Percentiles rank a stretch among this genome's conserved stretches.
Evolutionary conservation across 164 flowering plant species (phyloP).

Genomic region (Taxillus chinensis): DNA sequence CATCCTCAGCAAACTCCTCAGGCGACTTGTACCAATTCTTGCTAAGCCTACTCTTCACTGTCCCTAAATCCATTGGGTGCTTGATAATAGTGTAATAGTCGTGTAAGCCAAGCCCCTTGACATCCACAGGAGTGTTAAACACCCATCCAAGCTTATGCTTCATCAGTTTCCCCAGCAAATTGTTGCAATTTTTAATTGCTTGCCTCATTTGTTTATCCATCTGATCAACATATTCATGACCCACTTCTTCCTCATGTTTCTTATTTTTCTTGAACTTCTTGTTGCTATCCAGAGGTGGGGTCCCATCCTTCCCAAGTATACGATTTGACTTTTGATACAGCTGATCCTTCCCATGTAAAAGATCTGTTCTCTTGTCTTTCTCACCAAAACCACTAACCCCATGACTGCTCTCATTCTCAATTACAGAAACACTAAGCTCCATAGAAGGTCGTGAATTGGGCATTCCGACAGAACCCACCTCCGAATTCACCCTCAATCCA

Average conservation of each 20-base stretch:
- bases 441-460: background rate
- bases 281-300: slow-evolving; percentile 40
- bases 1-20: slow-evolving; percentile 76
- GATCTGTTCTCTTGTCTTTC: slow-evolving; percentile 31
- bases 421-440: background rate
- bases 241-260: slow-evolving; percentile 12
- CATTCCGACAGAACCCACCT: slow-evolving; percentile 12
- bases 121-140: slow-evolving; percentile 69
- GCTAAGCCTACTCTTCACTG: slow-evolving; percentile 47
- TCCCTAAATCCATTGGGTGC: slow-evolving; percentile 88
- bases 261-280: slow-evolving; percentile 26
- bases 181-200: slow-evolving; percentile 35
- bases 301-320: slow-evolving; percentile 24
- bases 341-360: slow-evolving; percentile 16
- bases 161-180: slow-evolving; percentile 50
- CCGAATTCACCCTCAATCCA: slow-evolving; percentile 17
- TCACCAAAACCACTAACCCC: slow-evolving; percentile 20
- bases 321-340: slow-evolving; percentile 24
- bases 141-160: slow-evolving; percentile 79
- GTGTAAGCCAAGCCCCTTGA: slow-evolving; percentile 42
- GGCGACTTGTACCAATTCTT: slow-evolving; percentile 62
- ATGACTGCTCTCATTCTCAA: slow-evolving; percentile 30
- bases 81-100: slow-evolving; percentile 61
- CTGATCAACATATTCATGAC: slow-evolving; percentile 10
- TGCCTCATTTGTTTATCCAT: slow-evolving; percentile 20